Evolutionary conservation across 2,329 filamentous ascomycete genomes (phyloP).

Genomic region (Trichoderma lentiforme): DNA sequence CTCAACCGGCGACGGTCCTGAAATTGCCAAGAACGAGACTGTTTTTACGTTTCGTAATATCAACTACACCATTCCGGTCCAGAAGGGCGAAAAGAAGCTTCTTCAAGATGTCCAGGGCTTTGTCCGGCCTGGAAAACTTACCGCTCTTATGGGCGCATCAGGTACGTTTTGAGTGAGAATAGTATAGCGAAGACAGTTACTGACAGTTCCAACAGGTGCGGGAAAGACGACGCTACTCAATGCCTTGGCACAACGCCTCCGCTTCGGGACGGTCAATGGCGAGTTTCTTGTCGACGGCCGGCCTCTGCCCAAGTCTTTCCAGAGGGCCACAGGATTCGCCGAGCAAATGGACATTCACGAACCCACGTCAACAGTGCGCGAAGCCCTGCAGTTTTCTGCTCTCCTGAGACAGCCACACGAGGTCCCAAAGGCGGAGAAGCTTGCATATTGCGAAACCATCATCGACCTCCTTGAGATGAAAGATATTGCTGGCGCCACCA

Average conservation of each 20-base stretch:
- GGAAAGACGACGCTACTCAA: constrained; percentile 76
- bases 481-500: constrained; percentile 62
- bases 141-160: constrained; percentile 68
- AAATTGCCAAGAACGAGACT: constrained; percentile 59
- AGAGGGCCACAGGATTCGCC: constrained; percentile 70
- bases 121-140: constrained; percentile 77
- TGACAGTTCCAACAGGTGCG: constrained; percentile 29
- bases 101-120: constrained; percentile 78
- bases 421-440: constrained; percentile 58
- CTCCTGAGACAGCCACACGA: constrained; percentile 59
- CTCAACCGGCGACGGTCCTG: constrained; percentile 33
- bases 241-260: constrained; percentile 70
- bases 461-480: constrained; percentile 67
- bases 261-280: constrained; percentile 71
- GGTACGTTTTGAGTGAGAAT: constrained; percentile 30
- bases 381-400: constrained; percentile 64
- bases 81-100: constrained; percentile 64
- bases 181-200: not conserved
- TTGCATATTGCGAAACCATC: constrained; percentile 65
- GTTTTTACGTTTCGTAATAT: constrained; percentile 53
- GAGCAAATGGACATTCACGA: constrained; percentile 68
- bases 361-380: constrained; percentile 62
- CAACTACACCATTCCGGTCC: constrained; percentile 50
- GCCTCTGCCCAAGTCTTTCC: constrained; percentile 70
- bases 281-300: constrained; percentile 77